Evolutionary conservation across 2,329 filamentous ascomycete genomes (phyloP), one percentile per base, ranked within the genome.

Genomic region (Fusarium sp.): DNA sequence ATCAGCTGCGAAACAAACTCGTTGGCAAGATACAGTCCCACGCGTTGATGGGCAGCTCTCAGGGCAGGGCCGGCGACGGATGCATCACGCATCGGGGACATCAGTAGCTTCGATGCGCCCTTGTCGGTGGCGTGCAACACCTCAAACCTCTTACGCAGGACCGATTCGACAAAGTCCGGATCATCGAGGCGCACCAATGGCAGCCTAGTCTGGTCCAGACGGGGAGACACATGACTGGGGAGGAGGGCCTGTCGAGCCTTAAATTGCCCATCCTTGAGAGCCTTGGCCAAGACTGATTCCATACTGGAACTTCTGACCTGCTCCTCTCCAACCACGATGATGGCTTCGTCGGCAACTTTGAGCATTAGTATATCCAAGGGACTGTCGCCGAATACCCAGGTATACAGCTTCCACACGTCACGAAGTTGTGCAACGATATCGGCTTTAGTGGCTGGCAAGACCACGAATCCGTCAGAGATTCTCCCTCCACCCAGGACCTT

Each of bases 301-400:
- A 25, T 25, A 25, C 25, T 25, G 25, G 25, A 25, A 25, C 25
- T 25, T 25, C 25, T 25, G 25, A 25, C 7, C 25, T 25, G 25
- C 25, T 25, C 25, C 25, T 25, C 25, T 25, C 25, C 25, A 2
- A 25, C 25, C 25, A 25, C 25, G 6, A 25, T 7, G 25, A 25
- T 25, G 25, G 25, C 25, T 25, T 25, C 25, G 25, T 25, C 6
- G 1, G 25, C 25, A 2, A 25, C 25, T 25, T 2, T 67, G 11
- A 90, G 68, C 88, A 91, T 91, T 0, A 78, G 75, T 16, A 90
- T 38, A 68, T 90, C 89, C 6, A 89, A 64, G 0, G 80, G 80
- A 67, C 87, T 87, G 69, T 90, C 87, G n/a, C 88, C 87, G 68
- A 90, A 87, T 0, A 86, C 88, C 74, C 79, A 83, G 16, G 89